Base-by-base conservation (phyloP, 1,139 yeast species). In the Diutina sp. region DNA sequence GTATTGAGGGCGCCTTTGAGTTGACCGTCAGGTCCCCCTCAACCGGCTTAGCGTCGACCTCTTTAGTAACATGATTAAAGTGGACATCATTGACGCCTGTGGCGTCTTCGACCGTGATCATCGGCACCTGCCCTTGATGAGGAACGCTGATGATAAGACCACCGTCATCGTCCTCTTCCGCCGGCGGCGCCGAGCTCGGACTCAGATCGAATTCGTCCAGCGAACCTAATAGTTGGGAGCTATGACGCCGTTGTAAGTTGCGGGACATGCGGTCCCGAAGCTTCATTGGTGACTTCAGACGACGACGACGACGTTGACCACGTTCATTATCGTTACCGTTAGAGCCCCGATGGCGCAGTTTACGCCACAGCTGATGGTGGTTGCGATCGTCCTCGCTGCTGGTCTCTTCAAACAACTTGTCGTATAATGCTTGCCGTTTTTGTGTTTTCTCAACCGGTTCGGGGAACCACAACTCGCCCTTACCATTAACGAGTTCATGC, bases 401-500 rank as follows among this genome's bases (percentile, higher is more conserved):
- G 18, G 35, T 50, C 16, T 50, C 53, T 8, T 50, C 53, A 32
- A 50, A 50, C n/a, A 50, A 16, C 28, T 32, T 50, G 18, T 50
- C 53, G 32, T 50, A 16, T 14, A 50, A 11, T 8, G 25, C 25
- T 18, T 30, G 21, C 6, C 53, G 53, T 32, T 32, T 50, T 18
- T 32, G 32, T 12, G 6, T n/a, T 16, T 48, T 29, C n/a, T 50
- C 45, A 1, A n/a, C 32, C 11, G 11, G 28, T 51, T 32, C 45
- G 29, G 46, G 46, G 35, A 41, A 84, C 87, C 91, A 83, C 7
- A 76, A 65, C 38, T 77, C 73, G 0, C 90, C 90, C 7, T 73
- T 68, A 0, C 85, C 71, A 56, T 76, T 75, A 48, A 70, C 69
- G 56, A 88, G 68, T 61, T 84, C 85, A 62, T 77, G 72, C 83